These are phyloP conservation scores for Gamsiella multidivaricata DNA, from an alignment of 192 early-diverging fungal species.

Conservation along the genomic window DNA sequence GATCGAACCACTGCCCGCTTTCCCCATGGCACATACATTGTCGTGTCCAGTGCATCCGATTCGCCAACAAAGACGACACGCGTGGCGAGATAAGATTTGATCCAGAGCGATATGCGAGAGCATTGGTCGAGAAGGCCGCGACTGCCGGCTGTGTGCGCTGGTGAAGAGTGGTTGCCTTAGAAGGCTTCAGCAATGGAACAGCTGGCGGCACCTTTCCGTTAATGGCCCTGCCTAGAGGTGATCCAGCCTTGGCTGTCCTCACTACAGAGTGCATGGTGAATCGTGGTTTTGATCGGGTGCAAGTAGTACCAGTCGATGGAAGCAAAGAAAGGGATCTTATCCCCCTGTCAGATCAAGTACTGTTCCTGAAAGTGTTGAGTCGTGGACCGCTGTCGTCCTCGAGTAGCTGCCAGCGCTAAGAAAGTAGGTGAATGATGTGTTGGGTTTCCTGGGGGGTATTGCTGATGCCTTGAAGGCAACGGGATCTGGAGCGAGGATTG, in stretches of 20 bases:
- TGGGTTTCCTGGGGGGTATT: no score
- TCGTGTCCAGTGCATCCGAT: background rate
- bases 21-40: conserved; percentile 4
- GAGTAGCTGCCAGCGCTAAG: no score
- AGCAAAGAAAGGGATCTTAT: no score
- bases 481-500: no score
- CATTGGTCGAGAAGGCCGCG: background rate
- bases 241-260: conserved; percentile 25
- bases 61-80: background rate
- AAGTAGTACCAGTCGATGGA: no score
- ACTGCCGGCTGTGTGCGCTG: background rate
- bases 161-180: conserved; percentile 12
- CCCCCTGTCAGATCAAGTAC: no score
- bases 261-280: conserved; percentile 3
- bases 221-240: conserved; percentile 14
- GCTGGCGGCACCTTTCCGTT: background rate
- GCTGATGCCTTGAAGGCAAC: no score
- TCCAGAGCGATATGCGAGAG: background rate
- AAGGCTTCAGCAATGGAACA: conserved; percentile 11
- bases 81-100: background rate
- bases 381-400: no score
- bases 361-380: no score
- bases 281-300: background rate
- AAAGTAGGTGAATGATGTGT: no score
- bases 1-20: no score